Evolutionary conservation across 176 grass and related monocot species (phyloP).

Genomic region (Alopecurus myosuroides): DNA sequence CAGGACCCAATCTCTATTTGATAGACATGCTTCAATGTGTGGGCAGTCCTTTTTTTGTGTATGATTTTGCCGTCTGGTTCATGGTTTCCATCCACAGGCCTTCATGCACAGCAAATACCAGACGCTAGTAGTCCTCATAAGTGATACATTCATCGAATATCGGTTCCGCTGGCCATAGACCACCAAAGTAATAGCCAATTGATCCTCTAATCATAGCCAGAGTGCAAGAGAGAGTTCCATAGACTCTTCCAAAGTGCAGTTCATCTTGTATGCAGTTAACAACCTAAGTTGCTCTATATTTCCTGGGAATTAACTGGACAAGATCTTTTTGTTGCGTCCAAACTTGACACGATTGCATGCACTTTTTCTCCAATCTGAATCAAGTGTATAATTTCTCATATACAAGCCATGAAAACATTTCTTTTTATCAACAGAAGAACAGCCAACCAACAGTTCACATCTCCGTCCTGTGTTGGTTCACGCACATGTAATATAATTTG

Average conservation of each 20-base stretch:
- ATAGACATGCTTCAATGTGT: neutral
- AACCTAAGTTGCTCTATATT: neutral
- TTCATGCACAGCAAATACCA: neutral
- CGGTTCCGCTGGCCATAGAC: neutral
- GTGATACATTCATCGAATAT: neutral
- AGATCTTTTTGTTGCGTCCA: neutral
- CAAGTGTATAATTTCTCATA: neutral
- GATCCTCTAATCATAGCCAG: neutral
- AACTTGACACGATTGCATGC: neutral
- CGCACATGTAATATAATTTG: neutral
- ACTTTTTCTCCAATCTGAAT: neutral
- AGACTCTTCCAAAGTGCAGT: neutral
- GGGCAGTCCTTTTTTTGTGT: neutral
- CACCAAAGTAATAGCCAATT: neutral
- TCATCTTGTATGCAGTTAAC: neutral
- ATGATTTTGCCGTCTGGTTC: neutral
- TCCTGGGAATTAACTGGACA: neutral
- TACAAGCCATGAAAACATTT: neutral
- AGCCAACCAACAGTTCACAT: neutral
- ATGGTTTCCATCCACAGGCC: neutral
- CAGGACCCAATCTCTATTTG: neutral
- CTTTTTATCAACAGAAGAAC: neutral
- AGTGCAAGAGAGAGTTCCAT: neutral
- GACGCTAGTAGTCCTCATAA: neutral
- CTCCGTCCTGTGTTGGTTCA: neutral